Conservation (phyloP, 257 asterid genomes). For the Eustoma russellianum region DNA sequence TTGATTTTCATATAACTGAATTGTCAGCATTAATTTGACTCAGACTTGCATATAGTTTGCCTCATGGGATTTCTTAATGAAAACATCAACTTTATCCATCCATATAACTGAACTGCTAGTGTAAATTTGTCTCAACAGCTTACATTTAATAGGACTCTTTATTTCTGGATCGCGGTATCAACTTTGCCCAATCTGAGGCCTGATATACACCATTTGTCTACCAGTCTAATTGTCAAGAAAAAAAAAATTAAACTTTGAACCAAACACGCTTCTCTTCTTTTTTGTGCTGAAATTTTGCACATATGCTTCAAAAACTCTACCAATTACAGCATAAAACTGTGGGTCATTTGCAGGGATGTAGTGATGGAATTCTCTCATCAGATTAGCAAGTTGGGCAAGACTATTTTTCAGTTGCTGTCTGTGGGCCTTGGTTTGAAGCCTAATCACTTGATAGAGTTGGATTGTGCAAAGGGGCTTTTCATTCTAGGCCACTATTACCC, state of each 20-base stretch:
- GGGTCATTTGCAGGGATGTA: neutral
- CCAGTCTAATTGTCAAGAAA: neutral
- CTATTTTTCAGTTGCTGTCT: slow-evolving; percentile 2
- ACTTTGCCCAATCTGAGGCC: no score
- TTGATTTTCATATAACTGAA: no score
- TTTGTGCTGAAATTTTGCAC: neutral
- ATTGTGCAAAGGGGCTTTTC: slow-evolving; percentile 17
- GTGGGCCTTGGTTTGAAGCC: slow-evolving; percentile 5
- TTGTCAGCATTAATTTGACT: no score
- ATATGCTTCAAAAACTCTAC: neutral
- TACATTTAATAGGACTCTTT: no score
- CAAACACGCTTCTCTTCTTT: neutral
- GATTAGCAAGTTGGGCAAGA: slow-evolving; percentile 1
- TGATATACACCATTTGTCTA: neutral
- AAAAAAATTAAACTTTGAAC: no score
- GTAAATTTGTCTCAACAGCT: no score
- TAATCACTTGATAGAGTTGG: slow-evolving; percentile 21
- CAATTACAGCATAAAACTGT: no score
- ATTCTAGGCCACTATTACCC: slow-evolving; percentile 19
- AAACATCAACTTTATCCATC: no score
- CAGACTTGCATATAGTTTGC: no score
- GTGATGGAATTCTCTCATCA: slow-evolving; percentile 1
- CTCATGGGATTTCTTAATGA: no score
- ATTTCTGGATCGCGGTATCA: no score
- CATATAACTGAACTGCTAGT: no score